Evolutionary conservation across 2,329 filamentous ascomycete species (phyloP).

Genomic region (Hysterium pulicare): DNA sequence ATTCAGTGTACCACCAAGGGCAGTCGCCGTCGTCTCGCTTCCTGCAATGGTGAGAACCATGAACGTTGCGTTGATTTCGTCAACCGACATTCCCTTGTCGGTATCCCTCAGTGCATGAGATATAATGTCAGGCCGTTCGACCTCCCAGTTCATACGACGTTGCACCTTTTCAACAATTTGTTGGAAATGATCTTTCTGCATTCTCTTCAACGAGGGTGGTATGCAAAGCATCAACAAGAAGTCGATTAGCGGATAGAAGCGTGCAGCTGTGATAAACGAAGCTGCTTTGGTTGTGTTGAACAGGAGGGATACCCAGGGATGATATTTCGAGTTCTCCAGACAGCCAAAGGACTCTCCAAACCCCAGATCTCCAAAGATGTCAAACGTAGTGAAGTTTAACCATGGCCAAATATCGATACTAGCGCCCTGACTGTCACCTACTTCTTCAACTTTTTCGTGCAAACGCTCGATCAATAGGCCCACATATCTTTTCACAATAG

Average conservation of each 20-base stretch:
- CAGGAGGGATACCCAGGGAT: slow-evolving; percentile 40
- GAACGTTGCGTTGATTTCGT: background rate
- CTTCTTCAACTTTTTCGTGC: background rate
- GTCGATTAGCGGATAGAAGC: slow-evolving; percentile 22
- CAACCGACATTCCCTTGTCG: background rate
- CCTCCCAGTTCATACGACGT: slow-evolving; percentile 18
- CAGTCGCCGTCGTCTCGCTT: slow-evolving; percentile 33
- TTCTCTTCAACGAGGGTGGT: slow-evolving; percentile 20
- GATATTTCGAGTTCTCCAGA: slow-evolving; percentile 31
- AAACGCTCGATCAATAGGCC: slow-evolving; percentile 28
- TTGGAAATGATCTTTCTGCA: slow-evolving; percentile 18
- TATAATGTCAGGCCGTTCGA: slow-evolving; percentile 26
- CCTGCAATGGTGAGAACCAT: slow-evolving; percentile 29
- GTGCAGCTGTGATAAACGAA: slow-evolving; percentile 13
- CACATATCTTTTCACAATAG: slow-evolving; percentile 28
- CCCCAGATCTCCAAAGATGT: slow-evolving; percentile 38
- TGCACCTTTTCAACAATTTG: slow-evolving; percentile 22
- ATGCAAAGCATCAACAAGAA: slow-evolving; percentile 21
- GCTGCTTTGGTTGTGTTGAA: slow-evolving; percentile 2
- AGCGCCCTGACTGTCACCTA: slow-evolving; percentile 17
- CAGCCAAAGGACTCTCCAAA: slow-evolving; percentile 42
- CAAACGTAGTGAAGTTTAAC: slow-evolving; percentile 37
- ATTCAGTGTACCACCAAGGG: slow-evolving; percentile 24
- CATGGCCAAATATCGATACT: slow-evolving; percentile 12
- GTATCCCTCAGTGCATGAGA: background rate